phyloP scores from a whole-genome alignment of 2,329 filamentous ascomycete species.

The Venturia oleaginea region DNA sequence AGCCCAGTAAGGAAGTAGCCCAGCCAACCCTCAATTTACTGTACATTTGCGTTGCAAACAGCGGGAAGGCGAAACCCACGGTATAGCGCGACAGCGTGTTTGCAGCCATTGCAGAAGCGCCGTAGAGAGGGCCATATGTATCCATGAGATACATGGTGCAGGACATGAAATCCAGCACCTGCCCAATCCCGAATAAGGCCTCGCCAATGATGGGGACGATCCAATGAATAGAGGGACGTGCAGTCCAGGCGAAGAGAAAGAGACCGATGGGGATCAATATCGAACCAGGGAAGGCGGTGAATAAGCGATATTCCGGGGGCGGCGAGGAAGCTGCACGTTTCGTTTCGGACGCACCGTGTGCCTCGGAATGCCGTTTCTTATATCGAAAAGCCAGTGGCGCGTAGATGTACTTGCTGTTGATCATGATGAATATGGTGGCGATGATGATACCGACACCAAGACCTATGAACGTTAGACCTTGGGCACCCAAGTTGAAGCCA shows the following conservation, averaged over 20 bases:
- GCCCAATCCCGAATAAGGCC: constrained; percentile 20
- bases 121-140: constrained; percentile 45
- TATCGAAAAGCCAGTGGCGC: constrained; percentile 18
- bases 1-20: constrained; percentile 32
- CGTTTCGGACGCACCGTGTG: not conserved
- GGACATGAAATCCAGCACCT: constrained; percentile 26
- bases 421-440: constrained; percentile 21
- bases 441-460: constrained; percentile 26
- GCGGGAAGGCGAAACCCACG: constrained; percentile 48
- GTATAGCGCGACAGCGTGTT: constrained; percentile 49
- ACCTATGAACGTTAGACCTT: constrained; percentile 26
- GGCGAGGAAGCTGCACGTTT: not conserved
- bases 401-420: constrained; percentile 28
- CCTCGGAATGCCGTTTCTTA: not conserved
- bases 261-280: constrained; percentile 18
- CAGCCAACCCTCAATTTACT: constrained; percentile 27
- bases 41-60: constrained; percentile 48
- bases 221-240: constrained; percentile 27
- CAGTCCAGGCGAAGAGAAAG: constrained; percentile 30
- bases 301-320: constrained; percentile 27
- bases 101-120: constrained; percentile 51
- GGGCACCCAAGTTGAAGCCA: constrained; percentile 41
- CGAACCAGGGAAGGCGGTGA: constrained; percentile 17
- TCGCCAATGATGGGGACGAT: constrained; percentile 28
- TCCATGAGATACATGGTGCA: constrained; percentile 44